Evolutionary conservation across 306 rosid genomes (phyloP), one percentile per base, ranked within the genome.

Genomic region (Rubus idaeus): DNA sequence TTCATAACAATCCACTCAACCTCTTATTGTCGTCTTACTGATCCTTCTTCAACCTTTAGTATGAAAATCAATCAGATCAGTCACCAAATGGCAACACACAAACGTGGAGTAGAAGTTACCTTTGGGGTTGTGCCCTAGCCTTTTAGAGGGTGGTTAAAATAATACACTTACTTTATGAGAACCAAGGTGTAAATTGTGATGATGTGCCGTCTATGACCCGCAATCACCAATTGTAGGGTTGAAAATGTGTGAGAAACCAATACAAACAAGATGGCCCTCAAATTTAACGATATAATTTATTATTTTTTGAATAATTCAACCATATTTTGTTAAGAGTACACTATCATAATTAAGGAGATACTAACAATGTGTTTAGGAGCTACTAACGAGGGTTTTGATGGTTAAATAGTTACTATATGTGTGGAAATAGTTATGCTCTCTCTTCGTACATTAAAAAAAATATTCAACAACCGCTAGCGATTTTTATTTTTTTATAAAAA

Each of bases 131-230:
- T 30, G 13, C 73, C 41, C 56, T n/a, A n/a, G n/a, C n/a, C n/a
- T 5, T 71, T 23, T 35, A 6, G 5, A 18, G 37, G 75, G 58
- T 51, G 20, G 60, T 46, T 30, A 50, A 17, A 42, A 8, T 26
- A 14, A 20, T 49, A 42, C 52, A 11, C 52, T 1, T 37, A 17
- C 1, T 35, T 47, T 23, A 62, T 35, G 50, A 74, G 18, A 68
- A 68, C 57, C 23, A 40, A 58, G 53, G 76, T 9, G 57, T 49
- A 57, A 53, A 53, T 56, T 20, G 18, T 17, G 37, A n/a, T 75
- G 62, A 60, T 68, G 49, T 85, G 91, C 87, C 90, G 91, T 84
- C 35, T 10, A 74, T 47, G 85, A 68, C 86, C 87, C 86, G 91
- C 85, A n/a, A 74, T 45, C 52, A 45, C 4, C 3, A 68, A 57